Evolutionary conservation across 768 basidiomycete genomes (phyloP).

Genomic region (Termitomyces sp.): DNA sequence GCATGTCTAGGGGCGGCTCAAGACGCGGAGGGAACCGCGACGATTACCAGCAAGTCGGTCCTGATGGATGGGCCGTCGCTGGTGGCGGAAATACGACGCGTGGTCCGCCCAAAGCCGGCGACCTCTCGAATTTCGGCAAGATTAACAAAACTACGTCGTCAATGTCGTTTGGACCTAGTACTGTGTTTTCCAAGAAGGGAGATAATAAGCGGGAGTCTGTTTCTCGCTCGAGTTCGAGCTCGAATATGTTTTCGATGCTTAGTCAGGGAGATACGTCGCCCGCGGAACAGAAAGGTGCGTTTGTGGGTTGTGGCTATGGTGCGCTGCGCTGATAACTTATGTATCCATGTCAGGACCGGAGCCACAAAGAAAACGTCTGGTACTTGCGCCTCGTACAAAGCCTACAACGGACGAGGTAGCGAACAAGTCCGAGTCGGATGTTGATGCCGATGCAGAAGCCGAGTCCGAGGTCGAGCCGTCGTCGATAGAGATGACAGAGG

Average conservation of each 20-base stretch:
- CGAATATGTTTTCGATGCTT: conserved; percentile 89
- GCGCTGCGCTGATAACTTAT: conserved; percentile 17
- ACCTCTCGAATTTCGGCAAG: conserved; percentile 85
- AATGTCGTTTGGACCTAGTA: conserved; percentile 79
- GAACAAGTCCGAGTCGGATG: conserved; percentile 18
- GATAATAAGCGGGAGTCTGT: conserved; percentile 60
- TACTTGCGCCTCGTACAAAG: conserved; percentile 75
- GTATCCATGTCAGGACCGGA: conserved; percentile 44
- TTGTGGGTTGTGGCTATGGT: conserved; percentile 5
- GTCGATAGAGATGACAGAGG: conserved; percentile 50
- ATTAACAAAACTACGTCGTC: conserved; percentile 58
- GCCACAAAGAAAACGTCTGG: conserved; percentile 62
- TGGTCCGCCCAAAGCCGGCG: conserved; percentile 73
- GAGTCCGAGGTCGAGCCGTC: conserved; percentile 43
- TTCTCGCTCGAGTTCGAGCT: conserved; percentile 71
- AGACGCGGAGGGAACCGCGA: conserved; percentile 75
- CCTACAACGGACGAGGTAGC: conserved; percentile 39
- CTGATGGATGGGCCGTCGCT: conserved; percentile 88
- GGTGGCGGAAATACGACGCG: conserved; percentile 46
- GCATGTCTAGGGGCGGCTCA: conserved; percentile 89
- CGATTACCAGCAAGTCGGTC: conserved; percentile 49
- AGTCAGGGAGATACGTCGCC: conserved; percentile 54
- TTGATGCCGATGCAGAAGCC: conserved; percentile 15
- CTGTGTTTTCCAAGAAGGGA: conserved; percentile 76
- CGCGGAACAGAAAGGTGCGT: conserved; percentile 51